These are phyloP conservation scores for Blastobotrys illinoisensis DNA, from an alignment of 1,139 yeast genomes.

Conservation along the genomic window DNA sequence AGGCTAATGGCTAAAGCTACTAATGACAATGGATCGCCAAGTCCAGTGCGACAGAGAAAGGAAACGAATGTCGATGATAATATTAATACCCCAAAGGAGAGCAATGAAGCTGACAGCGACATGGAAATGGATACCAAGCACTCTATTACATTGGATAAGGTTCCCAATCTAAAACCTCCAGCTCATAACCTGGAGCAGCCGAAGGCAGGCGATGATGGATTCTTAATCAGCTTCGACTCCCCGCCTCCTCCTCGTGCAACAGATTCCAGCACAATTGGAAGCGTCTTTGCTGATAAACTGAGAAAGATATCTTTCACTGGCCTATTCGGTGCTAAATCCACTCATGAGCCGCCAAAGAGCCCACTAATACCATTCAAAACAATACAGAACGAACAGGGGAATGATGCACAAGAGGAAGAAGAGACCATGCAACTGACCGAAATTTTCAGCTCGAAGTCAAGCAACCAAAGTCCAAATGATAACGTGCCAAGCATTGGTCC, in stretches of 20 bases:
- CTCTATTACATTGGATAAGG: background rate
- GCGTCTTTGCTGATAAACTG: background rate
- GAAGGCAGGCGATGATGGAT: slow-evolving; percentile 10
- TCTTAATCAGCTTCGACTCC: slow-evolving; percentile 18
- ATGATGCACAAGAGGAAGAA: slow-evolving; percentile 1
- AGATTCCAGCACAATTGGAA: background rate
- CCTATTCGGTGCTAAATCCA: slow-evolving; percentile 3
- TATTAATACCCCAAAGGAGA: background rate
- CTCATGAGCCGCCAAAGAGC: slow-evolving; percentile 3
- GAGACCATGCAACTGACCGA: background rate
- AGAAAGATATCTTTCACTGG: slow-evolving; percentile 11
- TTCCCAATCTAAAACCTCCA: background rate
- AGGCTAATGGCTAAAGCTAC: background rate
- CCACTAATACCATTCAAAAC: background rate
- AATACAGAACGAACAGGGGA: slow-evolving; percentile 1
- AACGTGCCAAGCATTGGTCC: slow-evolving; percentile 2
- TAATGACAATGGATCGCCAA: background rate
- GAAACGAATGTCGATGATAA: background rate
- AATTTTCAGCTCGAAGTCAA: background rate
- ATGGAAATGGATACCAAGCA: slow-evolving; percentile 7
- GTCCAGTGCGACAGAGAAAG: background rate
- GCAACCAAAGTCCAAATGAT: slow-evolving; percentile 4
- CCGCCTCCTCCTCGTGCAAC: slow-evolving; percentile 9
- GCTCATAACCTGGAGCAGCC: background rate
- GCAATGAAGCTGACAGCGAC: background rate